Base-by-base conservation (phyloP, 108 stramenopile species). In the Cyclotella baltica region DNA sequence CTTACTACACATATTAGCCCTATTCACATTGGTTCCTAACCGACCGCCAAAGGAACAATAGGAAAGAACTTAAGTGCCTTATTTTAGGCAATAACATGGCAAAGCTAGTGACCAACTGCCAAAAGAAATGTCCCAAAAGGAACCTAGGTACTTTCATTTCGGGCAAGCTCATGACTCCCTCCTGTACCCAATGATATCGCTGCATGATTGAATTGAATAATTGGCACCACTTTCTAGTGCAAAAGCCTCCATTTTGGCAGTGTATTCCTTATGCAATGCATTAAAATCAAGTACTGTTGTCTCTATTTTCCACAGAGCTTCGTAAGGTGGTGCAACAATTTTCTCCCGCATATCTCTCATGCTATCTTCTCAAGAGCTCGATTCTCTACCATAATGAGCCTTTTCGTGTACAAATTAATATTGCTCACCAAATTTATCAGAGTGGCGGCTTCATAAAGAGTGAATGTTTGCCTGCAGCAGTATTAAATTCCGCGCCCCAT, bases 341-440 rank as follows among this genome's bases (percentile, higher is more conserved):
- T 99, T 25, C 99, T 99, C 98, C 91, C 98, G 97, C 91, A 93
- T 95, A 53, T 89, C 89, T n/a, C 89, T 72, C 73, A 98, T 83
- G 38, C 84, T 83, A 11, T 94, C 88, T 63, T 91, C 88, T 29
- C 86, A 87, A 79, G 97, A 98, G 48, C 88, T 83, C 34, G 97
- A 71, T 75, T 98, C 98, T 23, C 94, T 92, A 8, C 98, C 98
- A 79, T 97, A 96, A 27, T 95, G 92, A 40, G 96, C 93, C 74
- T 97, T 96, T 78, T 96, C 93, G 51, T 87, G 89, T 51, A 97
- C n/a, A n/a, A n/a, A n/a, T n/a, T n/a, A n/a, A n/a, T n/a, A n/a
- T n/a, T n/a, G n/a, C n/a, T n/a, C n/a, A n/a, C n/a, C n/a, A n/a
- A n/a, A n/a, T n/a, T n/a, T n/a, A n/a, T n/a, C n/a, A n/a, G n/a